phyloP scores from a whole-genome alignment of 2,329 filamentous ascomycete species.

The Epichloe typhina region DNA sequence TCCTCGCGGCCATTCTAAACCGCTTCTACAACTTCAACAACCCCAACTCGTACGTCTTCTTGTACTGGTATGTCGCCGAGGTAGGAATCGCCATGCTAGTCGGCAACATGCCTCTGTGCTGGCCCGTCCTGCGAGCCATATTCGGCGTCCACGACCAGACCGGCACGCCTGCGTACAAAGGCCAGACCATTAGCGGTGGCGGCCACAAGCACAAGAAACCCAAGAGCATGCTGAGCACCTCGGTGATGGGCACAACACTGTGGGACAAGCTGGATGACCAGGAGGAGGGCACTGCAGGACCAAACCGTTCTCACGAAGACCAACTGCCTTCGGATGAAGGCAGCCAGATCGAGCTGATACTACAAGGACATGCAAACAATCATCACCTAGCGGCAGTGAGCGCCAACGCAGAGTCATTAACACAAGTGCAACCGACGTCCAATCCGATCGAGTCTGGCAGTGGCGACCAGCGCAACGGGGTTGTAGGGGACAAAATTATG shows the following conservation, averaged over 20 bases:
- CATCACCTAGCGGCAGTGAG: slow-evolving; percentile 8
- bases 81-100: slow-evolving; percentile 46
- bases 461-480: neutral
- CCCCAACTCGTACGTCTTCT: slow-evolving; percentile 41
- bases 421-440: slow-evolving; percentile 4
- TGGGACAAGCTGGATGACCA: slow-evolving; percentile 20
- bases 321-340: slow-evolving; percentile 9
- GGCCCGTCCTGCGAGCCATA: slow-evolving; percentile 38
- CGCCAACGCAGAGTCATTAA: slow-evolving; percentile 1
- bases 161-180: slow-evolving; percentile 13
- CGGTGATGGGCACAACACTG: slow-evolving; percentile 10
- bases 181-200: slow-evolving; percentile 8
- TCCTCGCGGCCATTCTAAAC: slow-evolving; percentile 45
- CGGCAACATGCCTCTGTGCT: slow-evolving; percentile 47
- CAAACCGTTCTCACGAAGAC: neutral
- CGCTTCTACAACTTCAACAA: slow-evolving; percentile 48
- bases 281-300: slow-evolving; percentile 4
- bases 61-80: slow-evolving; percentile 48
- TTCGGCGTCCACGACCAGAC: slow-evolving; percentile 12
- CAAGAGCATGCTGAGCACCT: slow-evolving; percentile 6
- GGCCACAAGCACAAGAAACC: slow-evolving; percentile 7
- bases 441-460: neutral
- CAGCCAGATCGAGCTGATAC: slow-evolving; percentile 18
- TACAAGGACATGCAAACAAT: slow-evolving; percentile 6
- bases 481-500: slow-evolving; percentile 11